These are phyloP conservation scores for Fusarium denticulatum DNA, from an alignment of 2,329 filamentous ascomycete genomes.

Conservation along the genomic window DNA sequence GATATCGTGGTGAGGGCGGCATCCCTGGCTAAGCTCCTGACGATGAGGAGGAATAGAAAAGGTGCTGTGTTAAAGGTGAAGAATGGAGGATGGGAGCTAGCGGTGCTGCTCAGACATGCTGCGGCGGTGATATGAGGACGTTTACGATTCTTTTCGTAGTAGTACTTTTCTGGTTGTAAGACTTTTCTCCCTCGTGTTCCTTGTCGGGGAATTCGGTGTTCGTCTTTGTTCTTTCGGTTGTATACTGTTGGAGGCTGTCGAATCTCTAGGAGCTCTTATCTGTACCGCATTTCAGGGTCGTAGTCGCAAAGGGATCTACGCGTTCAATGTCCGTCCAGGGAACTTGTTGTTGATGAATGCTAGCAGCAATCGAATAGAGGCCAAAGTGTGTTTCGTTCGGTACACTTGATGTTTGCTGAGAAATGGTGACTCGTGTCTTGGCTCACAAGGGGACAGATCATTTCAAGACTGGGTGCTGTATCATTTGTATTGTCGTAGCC, in stretches of 20 bases:
- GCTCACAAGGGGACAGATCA: slow-evolving; percentile 37
- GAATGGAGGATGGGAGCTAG: slow-evolving; percentile 29
- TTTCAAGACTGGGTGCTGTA: slow-evolving; percentile 30
- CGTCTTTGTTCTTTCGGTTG: slow-evolving; percentile 11
- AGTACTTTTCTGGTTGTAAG: not conserved
- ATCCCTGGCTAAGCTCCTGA: slow-evolving; percentile 56
- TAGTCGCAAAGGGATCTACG: slow-evolving; percentile 37
- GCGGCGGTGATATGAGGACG: slow-evolving; percentile 13
- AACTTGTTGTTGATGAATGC: slow-evolving; percentile 15
- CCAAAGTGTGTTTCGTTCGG: not conserved
- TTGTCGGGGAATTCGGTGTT: not conserved
- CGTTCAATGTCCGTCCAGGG: slow-evolving; percentile 36
- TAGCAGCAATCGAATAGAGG: not conserved
- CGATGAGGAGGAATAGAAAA: slow-evolving; percentile 18
- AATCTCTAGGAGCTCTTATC: slow-evolving; percentile 28
- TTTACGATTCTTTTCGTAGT: not conserved
- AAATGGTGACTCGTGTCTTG: slow-evolving; percentile 25
- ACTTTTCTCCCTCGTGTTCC: not conserved
- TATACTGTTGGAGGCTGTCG: slow-evolving; percentile 20
- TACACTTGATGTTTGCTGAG: slow-evolving; percentile 10
- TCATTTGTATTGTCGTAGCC: slow-evolving; percentile 35
- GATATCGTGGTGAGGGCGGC: slow-evolving; percentile 64
- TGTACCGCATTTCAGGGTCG: slow-evolving; percentile 31
- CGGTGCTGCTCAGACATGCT: slow-evolving; percentile 42
- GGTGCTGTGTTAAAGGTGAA: slow-evolving; percentile 29